These are phyloP conservation scores for Esteya vermicola DNA, from an alignment of 2,329 filamentous ascomycete species.

Conservation along the genomic window DNA sequence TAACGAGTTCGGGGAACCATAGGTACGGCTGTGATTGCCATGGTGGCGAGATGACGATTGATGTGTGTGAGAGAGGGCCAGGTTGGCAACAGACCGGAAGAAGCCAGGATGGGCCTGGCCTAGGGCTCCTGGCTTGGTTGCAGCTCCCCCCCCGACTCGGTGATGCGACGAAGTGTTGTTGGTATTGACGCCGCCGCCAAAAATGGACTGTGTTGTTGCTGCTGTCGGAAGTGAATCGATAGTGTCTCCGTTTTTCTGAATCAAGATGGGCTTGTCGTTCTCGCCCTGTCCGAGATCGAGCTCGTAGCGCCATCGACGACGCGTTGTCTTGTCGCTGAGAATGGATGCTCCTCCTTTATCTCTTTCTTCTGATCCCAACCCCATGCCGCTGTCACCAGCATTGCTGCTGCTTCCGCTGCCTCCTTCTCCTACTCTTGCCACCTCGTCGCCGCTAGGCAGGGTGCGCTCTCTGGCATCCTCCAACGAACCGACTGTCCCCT, in stretches of 20 bases:
- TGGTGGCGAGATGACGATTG: slow-evolving; percentile 21
- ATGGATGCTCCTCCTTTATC: slow-evolving; percentile 4
- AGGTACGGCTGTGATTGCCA: slow-evolving; percentile 4
- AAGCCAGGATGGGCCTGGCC: slow-evolving; percentile 37
- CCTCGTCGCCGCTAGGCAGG: slow-evolving; percentile 19
- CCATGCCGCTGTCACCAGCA: slow-evolving; percentile 6
- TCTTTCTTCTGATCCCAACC: not conserved
- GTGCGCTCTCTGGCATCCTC: not conserved
- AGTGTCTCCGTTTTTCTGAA: slow-evolving; percentile 57
- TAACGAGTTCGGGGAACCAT: slow-evolving; percentile 10
- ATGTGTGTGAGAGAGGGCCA: slow-evolving; percentile 32
- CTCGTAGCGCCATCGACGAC: slow-evolving; percentile 66
- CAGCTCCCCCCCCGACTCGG: slow-evolving; percentile 32
- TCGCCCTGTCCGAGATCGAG: slow-evolving; percentile 60
- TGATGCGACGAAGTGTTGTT: slow-evolving; percentile 25
- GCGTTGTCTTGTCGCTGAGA: slow-evolving; percentile 16
- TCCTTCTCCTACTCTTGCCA: slow-evolving; percentile 40
- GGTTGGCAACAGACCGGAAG: slow-evolving; percentile 77
- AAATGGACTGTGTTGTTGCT: slow-evolving; percentile 31
- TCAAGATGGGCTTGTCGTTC: slow-evolving; percentile 73
- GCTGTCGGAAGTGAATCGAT: no score
- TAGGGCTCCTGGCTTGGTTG: slow-evolving; percentile 4
- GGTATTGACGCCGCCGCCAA: slow-evolving; percentile 32
- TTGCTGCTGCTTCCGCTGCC: slow-evolving; percentile 12
- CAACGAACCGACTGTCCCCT: not conserved